A percentile compares a stretch with the other conserved stretches of the same genome.
Conservation (phyloP, 2,329 filamentous ascomycete genomes). For the Claviceps africana region DNA sequence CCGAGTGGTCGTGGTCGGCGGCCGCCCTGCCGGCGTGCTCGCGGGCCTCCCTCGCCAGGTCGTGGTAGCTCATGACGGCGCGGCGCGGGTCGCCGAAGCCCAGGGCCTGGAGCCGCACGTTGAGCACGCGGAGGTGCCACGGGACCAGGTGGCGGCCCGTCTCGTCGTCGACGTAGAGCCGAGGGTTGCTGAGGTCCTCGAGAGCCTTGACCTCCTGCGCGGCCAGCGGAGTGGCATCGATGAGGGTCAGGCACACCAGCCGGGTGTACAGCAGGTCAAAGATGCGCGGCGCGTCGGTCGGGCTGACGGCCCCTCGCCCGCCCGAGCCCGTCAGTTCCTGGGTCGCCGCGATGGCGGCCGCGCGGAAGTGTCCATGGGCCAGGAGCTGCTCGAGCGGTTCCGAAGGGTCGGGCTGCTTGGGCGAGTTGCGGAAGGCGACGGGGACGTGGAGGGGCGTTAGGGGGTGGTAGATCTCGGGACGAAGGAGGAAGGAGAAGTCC, state of each 20-base stretch:
- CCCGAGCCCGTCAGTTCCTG: slow-evolving; percentile 42
- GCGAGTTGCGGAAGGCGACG: slow-evolving; percentile 53
- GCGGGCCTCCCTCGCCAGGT: slow-evolving; percentile 67
- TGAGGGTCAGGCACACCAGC: slow-evolving; percentile 67
- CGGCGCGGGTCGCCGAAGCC: slow-evolving; percentile 74
- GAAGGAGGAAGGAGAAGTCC: slow-evolving; percentile 69
- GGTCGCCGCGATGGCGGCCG: slow-evolving; percentile 56
- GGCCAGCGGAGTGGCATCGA: slow-evolving; percentile 56
- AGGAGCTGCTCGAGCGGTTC: slow-evolving; percentile 57
- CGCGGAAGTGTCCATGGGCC: slow-evolving; percentile 61
- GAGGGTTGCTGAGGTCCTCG: slow-evolving; percentile 43
- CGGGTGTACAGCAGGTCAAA: slow-evolving; percentile 70
- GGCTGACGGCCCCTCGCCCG: slow-evolving; percentile 28
- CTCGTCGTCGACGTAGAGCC: slow-evolving; percentile 40
- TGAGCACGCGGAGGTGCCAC: slow-evolving; percentile 74
- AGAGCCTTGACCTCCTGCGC: slow-evolving; percentile 52
- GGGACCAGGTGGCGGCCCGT: slow-evolving; percentile 56
- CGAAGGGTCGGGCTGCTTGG: slow-evolving; percentile 46
- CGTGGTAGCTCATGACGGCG: slow-evolving; percentile 81
- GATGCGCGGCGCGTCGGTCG: slow-evolving; percentile 49
- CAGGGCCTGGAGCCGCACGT: slow-evolving; percentile 70
- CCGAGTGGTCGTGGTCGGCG: slow-evolving; percentile 33
- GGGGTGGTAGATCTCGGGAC: slow-evolving; percentile 70
- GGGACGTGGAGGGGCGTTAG: slow-evolving; percentile 51
- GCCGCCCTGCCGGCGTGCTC: slow-evolving; percentile 37